Evolutionary conservation across 1,139 yeast species (phyloP).

Genomic region (Suhomyces kunorum): DNA sequence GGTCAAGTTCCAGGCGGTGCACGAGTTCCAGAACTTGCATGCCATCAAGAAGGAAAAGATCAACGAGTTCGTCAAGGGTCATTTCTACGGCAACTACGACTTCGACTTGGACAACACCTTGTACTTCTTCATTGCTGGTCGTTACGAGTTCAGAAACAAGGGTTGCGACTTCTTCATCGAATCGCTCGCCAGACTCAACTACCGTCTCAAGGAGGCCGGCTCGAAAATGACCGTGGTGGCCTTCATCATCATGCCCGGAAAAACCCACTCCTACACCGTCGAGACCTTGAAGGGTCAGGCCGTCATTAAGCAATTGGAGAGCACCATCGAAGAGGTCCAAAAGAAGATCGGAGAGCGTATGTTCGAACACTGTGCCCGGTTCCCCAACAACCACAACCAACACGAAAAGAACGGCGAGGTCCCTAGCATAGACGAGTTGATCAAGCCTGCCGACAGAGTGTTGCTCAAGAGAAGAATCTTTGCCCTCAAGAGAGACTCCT

Average conservation of each 20-base stretch:
- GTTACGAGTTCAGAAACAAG: conserved; percentile 95
- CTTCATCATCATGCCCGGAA: conserved; percentile 98
- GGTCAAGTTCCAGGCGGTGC: conserved; percentile 94
- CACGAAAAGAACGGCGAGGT: conserved; percentile 56
- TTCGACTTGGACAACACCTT: conserved; percentile 92
- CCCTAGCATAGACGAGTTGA: conserved; percentile 71
- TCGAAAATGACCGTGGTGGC: conserved; percentile 94
- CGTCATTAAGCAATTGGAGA: conserved; percentile 86
- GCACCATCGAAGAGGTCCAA: conserved; percentile 87
- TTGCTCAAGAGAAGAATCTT: conserved; percentile 88
- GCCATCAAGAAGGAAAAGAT: conserved; percentile 89
- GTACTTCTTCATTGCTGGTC: conserved; percentile 94
- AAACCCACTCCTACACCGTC: conserved; percentile 89
- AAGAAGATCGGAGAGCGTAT: conserved; percentile 83
- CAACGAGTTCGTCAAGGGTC: conserved; percentile 93
- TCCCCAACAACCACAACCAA: conserved; percentile 63
- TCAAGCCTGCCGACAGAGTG: conserved; percentile 87
- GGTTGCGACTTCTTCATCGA: conserved; percentile 97
- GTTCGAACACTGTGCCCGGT: conserved; percentile 87
- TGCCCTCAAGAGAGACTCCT: conserved; percentile 82
- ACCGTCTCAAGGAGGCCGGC: conserved; percentile 75
- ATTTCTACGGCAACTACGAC: conserved; percentile 94
- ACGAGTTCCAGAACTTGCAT: conserved; percentile 95
- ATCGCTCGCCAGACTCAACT: conserved; percentile 87
- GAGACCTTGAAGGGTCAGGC: conserved; percentile 97